Conservation (phyloP, 78 protist genomes). For the Salpingoeca rosetta region DNA sequence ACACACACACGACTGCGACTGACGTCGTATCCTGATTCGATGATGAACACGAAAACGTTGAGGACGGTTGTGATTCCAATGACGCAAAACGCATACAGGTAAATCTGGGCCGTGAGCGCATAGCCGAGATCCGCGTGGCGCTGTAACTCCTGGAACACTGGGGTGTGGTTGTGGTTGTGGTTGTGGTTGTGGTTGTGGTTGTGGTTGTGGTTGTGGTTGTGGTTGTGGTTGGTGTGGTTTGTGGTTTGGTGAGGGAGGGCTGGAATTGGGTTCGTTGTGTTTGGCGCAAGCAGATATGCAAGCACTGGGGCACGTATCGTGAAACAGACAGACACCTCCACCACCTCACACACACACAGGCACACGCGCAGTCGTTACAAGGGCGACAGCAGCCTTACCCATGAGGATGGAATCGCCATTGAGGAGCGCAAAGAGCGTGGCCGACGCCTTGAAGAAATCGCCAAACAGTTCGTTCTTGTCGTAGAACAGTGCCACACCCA, state of each 20-base stretch:
- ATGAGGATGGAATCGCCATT: conserved; percentile 25
- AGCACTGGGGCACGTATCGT: too few relatives aligned
- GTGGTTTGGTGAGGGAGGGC: too few relatives aligned
- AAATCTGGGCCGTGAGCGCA: not conserved
- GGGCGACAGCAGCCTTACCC: not conserved
- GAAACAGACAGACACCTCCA: not conserved
- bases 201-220: too few relatives aligned
- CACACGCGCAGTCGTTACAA: not conserved
- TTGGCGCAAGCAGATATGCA: too few relatives aligned
- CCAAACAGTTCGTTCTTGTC: not conserved
- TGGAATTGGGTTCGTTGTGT: too few relatives aligned
- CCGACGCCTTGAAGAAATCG: not conserved
- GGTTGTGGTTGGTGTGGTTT: too few relatives aligned
- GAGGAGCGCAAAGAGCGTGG: conserved; percentile 7
- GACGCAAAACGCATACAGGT: conserved; percentile 8
- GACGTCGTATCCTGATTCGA: not conserved
- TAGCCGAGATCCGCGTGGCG: not conserved
- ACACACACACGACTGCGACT: too few relatives aligned
- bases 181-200: too few relatives aligned
- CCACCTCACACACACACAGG: not conserved
- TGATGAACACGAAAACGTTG: conserved; percentile 16
- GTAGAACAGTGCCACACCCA: conserved; percentile 8
- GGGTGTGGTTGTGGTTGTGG: too few relatives aligned
- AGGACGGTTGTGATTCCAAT: not conserved
- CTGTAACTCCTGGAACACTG: not conserved